These are phyloP conservation scores for Bjerkandera adusta DNA, from an alignment of 1,284 basidiomycete genomes.

Conservation along the genomic window DNA sequence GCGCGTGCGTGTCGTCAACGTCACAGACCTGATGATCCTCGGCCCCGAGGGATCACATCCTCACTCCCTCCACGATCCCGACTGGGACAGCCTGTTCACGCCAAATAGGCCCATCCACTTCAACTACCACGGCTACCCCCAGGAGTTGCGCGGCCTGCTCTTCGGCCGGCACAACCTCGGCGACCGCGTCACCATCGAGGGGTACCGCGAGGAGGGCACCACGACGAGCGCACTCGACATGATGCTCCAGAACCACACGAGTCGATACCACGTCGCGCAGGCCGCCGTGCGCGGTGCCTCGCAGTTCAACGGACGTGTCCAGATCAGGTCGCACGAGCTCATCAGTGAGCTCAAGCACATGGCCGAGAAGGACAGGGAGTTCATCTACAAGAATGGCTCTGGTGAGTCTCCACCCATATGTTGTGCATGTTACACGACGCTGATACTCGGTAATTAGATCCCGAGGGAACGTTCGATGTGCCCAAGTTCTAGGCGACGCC, in stretches of 20 bases:
- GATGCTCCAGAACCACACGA: constrained; percentile 68
- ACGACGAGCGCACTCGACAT: constrained; percentile 74
- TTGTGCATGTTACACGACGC: constrained; percentile 4
- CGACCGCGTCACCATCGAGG: constrained; percentile 51
- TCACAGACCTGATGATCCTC: constrained; percentile 83
- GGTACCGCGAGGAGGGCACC: constrained; percentile 67
- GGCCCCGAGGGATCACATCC: constrained; percentile 68
- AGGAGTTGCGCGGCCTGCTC: constrained; percentile 62
- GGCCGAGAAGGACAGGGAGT: constrained; percentile 51
- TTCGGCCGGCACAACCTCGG: constrained; percentile 49
- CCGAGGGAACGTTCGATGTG: constrained; percentile 44
- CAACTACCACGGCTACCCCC: constrained; percentile 85
- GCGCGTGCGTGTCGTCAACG: constrained; percentile 79
- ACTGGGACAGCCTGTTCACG: constrained; percentile 74
- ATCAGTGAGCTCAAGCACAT: constrained; percentile 54
- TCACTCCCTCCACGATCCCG: constrained; percentile 65
- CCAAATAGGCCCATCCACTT: constrained; percentile 67
- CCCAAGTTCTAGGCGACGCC: constrained; percentile 35
- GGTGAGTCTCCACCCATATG: constrained; percentile 33
- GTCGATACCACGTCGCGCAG: constrained; percentile 61
- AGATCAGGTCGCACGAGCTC: constrained; percentile 49
- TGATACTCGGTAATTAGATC: constrained; percentile 30
- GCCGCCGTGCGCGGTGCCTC: constrained; percentile 56
- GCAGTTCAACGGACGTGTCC: constrained; percentile 46
- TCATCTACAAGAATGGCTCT: constrained; percentile 53